These are phyloP conservation scores for Sarocladiaceae sp. DNA, from an alignment of 2,329 filamentous ascomycete species.

Conservation along the genomic window DNA sequence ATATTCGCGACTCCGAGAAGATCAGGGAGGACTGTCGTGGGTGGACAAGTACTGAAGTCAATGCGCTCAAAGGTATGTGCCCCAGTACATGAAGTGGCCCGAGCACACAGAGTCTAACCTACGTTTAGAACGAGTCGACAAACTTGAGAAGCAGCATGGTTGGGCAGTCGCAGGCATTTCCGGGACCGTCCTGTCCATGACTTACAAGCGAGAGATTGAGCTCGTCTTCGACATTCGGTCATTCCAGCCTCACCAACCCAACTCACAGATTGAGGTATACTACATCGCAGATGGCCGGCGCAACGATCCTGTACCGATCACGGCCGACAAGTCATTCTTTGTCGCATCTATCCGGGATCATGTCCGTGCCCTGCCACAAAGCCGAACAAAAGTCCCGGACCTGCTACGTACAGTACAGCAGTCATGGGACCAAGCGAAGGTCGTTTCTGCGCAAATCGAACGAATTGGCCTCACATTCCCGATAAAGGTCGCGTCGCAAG, in stretches of 20 bases:
- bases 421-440: conserved; percentile 60
- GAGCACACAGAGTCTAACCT: conserved; percentile 26
- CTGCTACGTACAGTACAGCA: conserved; percentile 54
- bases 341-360: conserved; percentile 65
- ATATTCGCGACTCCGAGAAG: conserved; percentile 77
- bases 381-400: conserved; percentile 44
- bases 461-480: conserved; percentile 58
- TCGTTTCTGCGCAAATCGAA: conserved; percentile 54
- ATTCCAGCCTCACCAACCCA: conserved; percentile 43
- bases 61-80: conserved; percentile 61
- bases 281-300: conserved; percentile 59
- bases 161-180: conserved; percentile 66
- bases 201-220: conserved; percentile 65
- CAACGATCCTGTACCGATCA: conserved; percentile 47
- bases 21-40: conserved; percentile 83
- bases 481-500: conserved; percentile 51
- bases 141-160: conserved; percentile 58
- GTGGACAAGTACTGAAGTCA: conserved; percentile 79
- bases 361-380: conserved; percentile 55
- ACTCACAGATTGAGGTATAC: conserved; percentile 59
- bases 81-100: not conserved
- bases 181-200: conserved; percentile 62
- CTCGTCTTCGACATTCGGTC: conserved; percentile 63
- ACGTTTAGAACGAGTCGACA: conserved; percentile 54
- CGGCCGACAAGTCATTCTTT: conserved; percentile 68